phyloP scores from a whole-genome alignment of 2,329 filamentous ascomycete genomes.

The Blastomyces emzantsi region DNA sequence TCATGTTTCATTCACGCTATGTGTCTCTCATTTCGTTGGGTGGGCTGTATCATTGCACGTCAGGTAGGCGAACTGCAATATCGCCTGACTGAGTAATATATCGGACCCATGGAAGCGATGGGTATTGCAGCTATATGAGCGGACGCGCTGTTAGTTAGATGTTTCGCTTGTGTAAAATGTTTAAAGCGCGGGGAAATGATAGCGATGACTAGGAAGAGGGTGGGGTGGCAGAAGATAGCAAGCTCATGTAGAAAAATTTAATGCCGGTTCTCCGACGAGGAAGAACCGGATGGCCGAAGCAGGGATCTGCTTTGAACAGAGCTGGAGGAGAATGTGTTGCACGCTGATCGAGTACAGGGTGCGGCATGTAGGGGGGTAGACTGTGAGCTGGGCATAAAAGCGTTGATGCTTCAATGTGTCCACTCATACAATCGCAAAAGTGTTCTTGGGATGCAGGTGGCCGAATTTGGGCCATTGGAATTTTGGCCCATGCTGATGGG shows the following conservation, averaged over 20 bases:
- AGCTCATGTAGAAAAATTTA: background rate
- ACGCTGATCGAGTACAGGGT: background rate
- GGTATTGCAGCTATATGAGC: conserved; percentile 75
- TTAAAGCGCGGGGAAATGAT: conserved; percentile 6
- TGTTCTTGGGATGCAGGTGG: conserved; percentile 5
- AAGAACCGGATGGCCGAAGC: background rate
- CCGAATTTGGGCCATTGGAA: conserved; percentile 9
- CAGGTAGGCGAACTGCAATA: conserved; percentile 90
- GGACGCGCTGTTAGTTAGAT: background rate
- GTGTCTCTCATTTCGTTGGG: background rate
- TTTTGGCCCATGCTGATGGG: background rate
- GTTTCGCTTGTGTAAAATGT: background rate
- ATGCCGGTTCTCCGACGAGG: background rate
- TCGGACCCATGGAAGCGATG: conserved; percentile 91
- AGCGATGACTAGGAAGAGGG: background rate
- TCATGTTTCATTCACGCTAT: background rate
- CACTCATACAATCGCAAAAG: background rate
- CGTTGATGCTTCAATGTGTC: background rate
- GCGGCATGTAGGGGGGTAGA: background rate
- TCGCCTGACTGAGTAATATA: conserved; percentile 98
- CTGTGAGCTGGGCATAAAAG: background rate
- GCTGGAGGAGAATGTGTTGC: background rate
- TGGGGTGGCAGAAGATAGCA: background rate
- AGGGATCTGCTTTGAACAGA: background rate
- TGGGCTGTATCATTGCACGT: conserved; percentile 55